Evolutionary conservation across 2,329 filamentous ascomycete species (phyloP).

Genomic region (Pleurostoma richardsiae): DNA sequence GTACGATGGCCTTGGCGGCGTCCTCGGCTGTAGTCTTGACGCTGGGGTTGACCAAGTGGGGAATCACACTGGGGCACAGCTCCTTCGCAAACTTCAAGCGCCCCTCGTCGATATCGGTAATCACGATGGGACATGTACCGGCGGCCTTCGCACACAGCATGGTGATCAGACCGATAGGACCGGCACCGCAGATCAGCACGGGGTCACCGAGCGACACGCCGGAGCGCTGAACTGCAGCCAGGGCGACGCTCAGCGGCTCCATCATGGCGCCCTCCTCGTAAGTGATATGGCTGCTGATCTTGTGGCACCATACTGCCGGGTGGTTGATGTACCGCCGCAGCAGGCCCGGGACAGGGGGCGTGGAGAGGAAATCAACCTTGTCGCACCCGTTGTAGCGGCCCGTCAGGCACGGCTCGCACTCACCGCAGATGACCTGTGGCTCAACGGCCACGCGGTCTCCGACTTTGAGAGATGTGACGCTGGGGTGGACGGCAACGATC

Average conservation of each 20-base stretch:
- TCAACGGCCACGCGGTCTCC: conserved; percentile 92
- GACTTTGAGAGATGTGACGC: conserved; percentile 69
- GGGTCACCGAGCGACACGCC: conserved; percentile 78
- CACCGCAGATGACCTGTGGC: conserved; percentile 86
- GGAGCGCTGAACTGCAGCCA: conserved; percentile 82
- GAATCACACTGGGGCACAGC: conserved; percentile 71
- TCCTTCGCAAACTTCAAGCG: conserved; percentile 79
- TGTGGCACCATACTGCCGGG: conserved; percentile 90
- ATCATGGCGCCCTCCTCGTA: conserved; percentile 87
- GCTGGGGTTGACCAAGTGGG: conserved; percentile 64
- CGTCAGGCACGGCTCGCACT: conserved; percentile 84
- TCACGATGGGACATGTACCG: conserved; percentile 85
- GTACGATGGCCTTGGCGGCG: conserved; percentile 62
- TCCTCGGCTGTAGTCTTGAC: conserved; percentile 55
- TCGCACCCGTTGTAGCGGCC: conserved; percentile 95
- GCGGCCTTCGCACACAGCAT: conserved; percentile 79
- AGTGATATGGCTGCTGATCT: conserved; percentile 77
- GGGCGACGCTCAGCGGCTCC: conserved; percentile 82
- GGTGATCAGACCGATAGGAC: conserved; percentile 87
- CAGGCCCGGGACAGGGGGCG: conserved; percentile 80
- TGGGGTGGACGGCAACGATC: conserved; percentile 74
- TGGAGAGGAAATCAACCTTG: conserved; percentile 78
- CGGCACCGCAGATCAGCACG: conserved; percentile 83
- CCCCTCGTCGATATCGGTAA: conserved; percentile 90
- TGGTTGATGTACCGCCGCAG: conserved; percentile 91